Evolutionary conservation across 2,329 filamentous ascomycete genomes (phyloP), one percentile per base, ranked within the genome.

Genomic region (Taxawa tesnikishii): DNA sequence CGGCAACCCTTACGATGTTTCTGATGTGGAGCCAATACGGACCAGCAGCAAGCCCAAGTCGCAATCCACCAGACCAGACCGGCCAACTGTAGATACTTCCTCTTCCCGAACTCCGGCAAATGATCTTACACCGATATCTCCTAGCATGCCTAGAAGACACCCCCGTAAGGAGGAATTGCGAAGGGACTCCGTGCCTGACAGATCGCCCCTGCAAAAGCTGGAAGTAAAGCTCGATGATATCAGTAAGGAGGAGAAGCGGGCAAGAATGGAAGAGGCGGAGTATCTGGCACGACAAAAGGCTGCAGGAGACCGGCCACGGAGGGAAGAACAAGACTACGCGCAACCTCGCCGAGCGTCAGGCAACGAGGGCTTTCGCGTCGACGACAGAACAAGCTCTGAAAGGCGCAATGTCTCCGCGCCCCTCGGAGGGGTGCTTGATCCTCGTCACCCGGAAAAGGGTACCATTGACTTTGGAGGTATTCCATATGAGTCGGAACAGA

Each of bases 161-260:
- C 19, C 8, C 19, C 8, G 19, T 23, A n/a, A 8, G 19, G 19
- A 23, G 8, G 19, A 23, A 8, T n/a, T 23, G 5, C 26, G 55
- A 40, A 48, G 54, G 37, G 63, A 67, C 34, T 73, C 82, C 58
- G 82, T 88, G 48, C 70, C 79, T 36, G 80, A 92, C 53, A 75
- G 82, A 47, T 96, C 88, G 41, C 90, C 92, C 32, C 68, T 98
- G 32, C 88, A 98, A 57, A 90, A 79, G 62, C 72, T 98, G 44
- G 88, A 98, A 63, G 74, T 83, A 49, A 90, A 83, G 47, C 70
- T 96, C 49, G 81, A 80, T 55, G 85, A 82, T 58, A 88, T 94
- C 56, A 94, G 82, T 54, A 96, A 94, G 55, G 87, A 94, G 59
- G 87, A 94, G 58, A 92, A 93, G 56, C 73, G 88, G 42, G 84